Conservation (phyloP, 768 basidiomycete species). For the Gloeostereum incarnatum region DNA sequence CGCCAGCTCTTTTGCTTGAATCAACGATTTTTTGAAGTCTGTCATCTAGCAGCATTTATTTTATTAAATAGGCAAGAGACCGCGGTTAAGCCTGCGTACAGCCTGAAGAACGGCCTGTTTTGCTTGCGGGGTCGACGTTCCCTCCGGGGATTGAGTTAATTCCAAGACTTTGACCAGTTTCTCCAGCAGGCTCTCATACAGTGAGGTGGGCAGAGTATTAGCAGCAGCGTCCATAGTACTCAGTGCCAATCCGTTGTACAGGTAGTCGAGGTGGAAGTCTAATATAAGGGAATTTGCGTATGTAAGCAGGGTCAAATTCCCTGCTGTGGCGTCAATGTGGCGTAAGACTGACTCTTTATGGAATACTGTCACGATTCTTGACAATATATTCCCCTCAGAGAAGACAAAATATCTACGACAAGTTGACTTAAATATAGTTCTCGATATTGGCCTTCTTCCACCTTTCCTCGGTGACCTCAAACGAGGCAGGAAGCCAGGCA, state of each 20-base stretch:
- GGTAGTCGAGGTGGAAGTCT: too few species aligned
- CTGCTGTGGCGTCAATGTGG: too few species aligned
- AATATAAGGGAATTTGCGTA: too few species aligned
- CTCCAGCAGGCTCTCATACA: conserved; percentile 48
- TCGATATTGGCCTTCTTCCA: conserved; percentile 10
- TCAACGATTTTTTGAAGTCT: conserved; percentile 52
- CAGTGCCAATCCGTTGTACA: too few species aligned
- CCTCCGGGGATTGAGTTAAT: conserved; percentile 49
- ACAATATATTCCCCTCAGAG: too few species aligned
- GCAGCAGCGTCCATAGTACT: too few species aligned
- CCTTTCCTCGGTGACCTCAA: conserved; percentile 36
- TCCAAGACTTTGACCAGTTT: conserved; percentile 56
- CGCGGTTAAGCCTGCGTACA: conserved; percentile 26
- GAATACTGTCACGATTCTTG: too few species aligned
- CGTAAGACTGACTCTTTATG: too few species aligned
- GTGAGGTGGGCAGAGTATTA: conserved; percentile 34
- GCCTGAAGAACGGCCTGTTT: conserved; percentile 63
- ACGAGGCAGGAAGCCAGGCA: conserved; percentile 42
- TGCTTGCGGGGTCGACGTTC: conserved; percentile 41
- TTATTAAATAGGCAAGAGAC: not conserved
- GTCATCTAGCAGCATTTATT: conserved; percentile 40
- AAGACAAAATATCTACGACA: too few species aligned
- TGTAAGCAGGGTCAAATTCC: too few species aligned
- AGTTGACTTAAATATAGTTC: conserved; percentile 3
- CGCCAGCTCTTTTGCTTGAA: conserved; percentile 52